Conservation (phyloP, 805 yeast genomes). For the Hanseniaspora pseudoguilliermondii region DNA sequence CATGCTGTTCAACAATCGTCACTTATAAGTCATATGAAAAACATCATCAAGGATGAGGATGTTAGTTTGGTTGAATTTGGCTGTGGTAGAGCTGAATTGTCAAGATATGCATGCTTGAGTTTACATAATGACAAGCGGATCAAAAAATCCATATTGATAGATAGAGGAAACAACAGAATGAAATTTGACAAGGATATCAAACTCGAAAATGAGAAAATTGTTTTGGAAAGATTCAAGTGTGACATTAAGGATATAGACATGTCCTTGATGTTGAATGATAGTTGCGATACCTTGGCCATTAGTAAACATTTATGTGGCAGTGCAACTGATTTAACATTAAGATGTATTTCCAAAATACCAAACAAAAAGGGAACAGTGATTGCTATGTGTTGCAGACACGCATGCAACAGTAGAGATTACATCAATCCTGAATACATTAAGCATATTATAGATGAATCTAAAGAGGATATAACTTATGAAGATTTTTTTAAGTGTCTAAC, state of each 20-base stretch:
- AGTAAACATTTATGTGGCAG: slow-evolving; percentile 90
- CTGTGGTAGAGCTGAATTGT: slow-evolving; percentile 78
- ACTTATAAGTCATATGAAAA: slow-evolving; percentile 52
- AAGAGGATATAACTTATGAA: slow-evolving; percentile 17
- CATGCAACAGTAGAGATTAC: slow-evolving; percentile 46
- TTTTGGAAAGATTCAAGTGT: slow-evolving; percentile 42
- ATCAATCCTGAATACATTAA: slow-evolving; percentile 21
- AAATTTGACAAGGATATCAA: slow-evolving; percentile 61
- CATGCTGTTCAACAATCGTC: slow-evolving; percentile 79
- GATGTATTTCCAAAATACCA: slow-evolving; percentile 34
- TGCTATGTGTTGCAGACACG: slow-evolving; percentile 90
- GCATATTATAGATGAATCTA: slow-evolving; percentile 31
- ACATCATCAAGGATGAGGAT: slow-evolving; percentile 23
- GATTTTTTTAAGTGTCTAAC: slow-evolving; percentile 37
- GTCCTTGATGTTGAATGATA: slow-evolving; percentile 31
- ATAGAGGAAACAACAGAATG: slow-evolving; percentile 64
- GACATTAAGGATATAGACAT: slow-evolving; percentile 70
- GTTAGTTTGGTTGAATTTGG: slow-evolving; percentile 63
- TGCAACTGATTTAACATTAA: slow-evolving; percentile 76
- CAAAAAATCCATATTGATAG: slow-evolving; percentile 39
- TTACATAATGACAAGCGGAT: background rate
- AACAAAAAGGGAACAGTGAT: slow-evolving; percentile 44
- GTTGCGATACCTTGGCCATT: slow-evolving; percentile 38
- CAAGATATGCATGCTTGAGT: slow-evolving; percentile 40
- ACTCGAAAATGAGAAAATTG: slow-evolving; percentile 36